Percentiles rank a stretch among this genome's conserved stretches.
Evolutionary conservation across 2,329 filamentous ascomycete species (phyloP).

Genomic region (Colletotrichum cuscutae): DNA sequence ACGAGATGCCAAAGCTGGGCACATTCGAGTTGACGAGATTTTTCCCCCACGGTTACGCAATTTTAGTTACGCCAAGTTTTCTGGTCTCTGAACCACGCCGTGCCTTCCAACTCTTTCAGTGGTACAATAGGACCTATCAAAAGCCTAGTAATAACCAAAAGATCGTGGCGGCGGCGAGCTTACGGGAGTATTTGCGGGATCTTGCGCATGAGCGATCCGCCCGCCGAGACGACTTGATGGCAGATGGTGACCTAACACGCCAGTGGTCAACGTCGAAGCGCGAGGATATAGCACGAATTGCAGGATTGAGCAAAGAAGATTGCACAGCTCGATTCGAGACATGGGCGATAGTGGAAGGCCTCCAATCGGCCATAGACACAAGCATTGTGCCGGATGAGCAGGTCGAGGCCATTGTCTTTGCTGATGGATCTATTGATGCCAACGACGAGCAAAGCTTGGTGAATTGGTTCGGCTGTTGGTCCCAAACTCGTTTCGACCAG

Average conservation of each 20-base stretch:
- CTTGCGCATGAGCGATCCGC: constrained; percentile 34
- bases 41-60: constrained; percentile 45
- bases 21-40: constrained; percentile 36
- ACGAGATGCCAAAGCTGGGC: constrained; percentile 6
- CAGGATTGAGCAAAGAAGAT: constrained; percentile 18
- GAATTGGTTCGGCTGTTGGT: constrained; percentile 72
- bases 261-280: background rate
- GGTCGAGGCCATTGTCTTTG: constrained; percentile 54
- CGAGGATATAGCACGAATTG: background rate
- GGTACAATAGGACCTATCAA: constrained; percentile 38
- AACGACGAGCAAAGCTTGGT: constrained; percentile 72
- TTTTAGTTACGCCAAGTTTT: constrained; percentile 56
- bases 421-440: constrained; percentile 59
- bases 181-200: constrained; percentile 44
- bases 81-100: constrained; percentile 49
- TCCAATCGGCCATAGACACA: constrained; percentile 37
- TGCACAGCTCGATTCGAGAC: constrained; percentile 28
- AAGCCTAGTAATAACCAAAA: constrained; percentile 28
- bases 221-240: background rate
- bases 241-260: background rate
- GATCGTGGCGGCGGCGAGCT: constrained; percentile 43
- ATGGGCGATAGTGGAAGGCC: constrained; percentile 28
- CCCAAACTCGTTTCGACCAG: constrained; percentile 57
- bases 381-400: constrained; percentile 46
- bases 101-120: constrained; percentile 48